Conservation (phyloP, 2,329 filamentous ascomycete species). For the Nothophoma quercina region DNA sequence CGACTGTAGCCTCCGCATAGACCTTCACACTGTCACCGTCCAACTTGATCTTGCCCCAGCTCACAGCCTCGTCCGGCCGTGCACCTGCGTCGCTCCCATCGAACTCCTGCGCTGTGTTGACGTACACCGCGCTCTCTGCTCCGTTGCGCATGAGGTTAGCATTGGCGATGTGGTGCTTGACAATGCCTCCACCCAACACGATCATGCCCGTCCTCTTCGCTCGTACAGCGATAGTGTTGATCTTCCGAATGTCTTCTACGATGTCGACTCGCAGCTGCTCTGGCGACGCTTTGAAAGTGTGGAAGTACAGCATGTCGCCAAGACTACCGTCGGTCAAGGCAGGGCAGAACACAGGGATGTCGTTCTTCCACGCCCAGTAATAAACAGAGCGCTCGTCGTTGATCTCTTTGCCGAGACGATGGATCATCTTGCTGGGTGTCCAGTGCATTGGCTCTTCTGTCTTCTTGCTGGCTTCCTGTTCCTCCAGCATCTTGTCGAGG, state of each 20-base stretch:
- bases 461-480: conserved; percentile 82
- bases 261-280: conserved; percentile 85
- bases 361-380: conserved; percentile 97
- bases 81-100: conserved; percentile 97
- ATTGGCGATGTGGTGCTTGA: conserved; percentile 99
- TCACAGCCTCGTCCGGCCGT: conserved; percentile 93
- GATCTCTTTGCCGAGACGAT: conserved; percentile 90
- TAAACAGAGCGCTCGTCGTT: conserved; percentile 90
- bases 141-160: conserved; percentile 97
- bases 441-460: conserved; percentile 77
- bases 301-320: conserved; percentile 98
- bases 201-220: conserved; percentile 94
- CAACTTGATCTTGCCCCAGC: conserved; percentile 97
- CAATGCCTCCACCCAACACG: conserved; percentile 89
- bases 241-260: conserved; percentile 88
- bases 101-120: conserved; percentile 97
- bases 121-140: conserved; percentile 94
- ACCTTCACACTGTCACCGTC: conserved; percentile 89
- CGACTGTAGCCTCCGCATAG: conserved; percentile 72
- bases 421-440: conserved; percentile 93
- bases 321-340: conserved; percentile 94
- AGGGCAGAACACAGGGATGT: conserved; percentile 96
- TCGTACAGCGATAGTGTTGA: conserved; percentile 89
- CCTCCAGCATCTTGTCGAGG: conserved; percentile 89
- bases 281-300: conserved; percentile 90